Evolutionary conservation across 345 rosid species (phyloP).

Genomic region (Geranium rotundifolium): DNA sequence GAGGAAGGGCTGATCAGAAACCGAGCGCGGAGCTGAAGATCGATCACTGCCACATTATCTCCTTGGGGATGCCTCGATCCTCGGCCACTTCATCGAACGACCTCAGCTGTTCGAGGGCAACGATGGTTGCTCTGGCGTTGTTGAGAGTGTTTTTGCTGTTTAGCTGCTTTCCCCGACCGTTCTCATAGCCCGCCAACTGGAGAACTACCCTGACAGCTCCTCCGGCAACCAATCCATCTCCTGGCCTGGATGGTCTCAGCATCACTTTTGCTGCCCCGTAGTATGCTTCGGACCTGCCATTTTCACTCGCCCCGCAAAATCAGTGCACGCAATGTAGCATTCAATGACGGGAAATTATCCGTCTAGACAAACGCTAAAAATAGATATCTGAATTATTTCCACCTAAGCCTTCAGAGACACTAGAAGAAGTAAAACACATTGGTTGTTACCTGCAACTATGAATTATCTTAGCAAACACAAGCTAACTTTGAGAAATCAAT

Average conservation of each 20-base stretch:
- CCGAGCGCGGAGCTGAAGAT: no score
- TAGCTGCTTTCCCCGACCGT: conserved; percentile 71
- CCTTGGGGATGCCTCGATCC: conserved; percentile 90
- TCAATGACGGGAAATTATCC: no score
- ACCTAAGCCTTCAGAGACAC: neutral
- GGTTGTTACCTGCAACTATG: no score
- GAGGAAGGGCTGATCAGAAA: no score
- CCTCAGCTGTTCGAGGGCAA: conserved; percentile 71
- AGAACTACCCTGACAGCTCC: conserved; percentile 85
- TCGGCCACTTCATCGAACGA: conserved; percentile 71
- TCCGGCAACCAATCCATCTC: conserved; percentile 90
- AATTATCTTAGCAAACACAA: no score
- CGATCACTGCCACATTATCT: conserved; percentile 69
- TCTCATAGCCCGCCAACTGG: conserved; percentile 89
- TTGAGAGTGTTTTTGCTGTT: conserved; percentile 77
- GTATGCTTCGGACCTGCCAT: conserved; percentile 63
- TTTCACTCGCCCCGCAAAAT: neutral
- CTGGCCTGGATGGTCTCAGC: conserved; percentile 91
- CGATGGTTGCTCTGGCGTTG: conserved; percentile 85
- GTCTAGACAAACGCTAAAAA: no score
- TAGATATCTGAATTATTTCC: no score
- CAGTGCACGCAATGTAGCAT: no score
- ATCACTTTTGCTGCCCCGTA: conserved; percentile 88
- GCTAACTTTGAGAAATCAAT: no score
- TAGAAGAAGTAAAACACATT: neutral